Conservation (phyloP, 106 monocot species). For the Acanthochlamys bracteata region DNA sequence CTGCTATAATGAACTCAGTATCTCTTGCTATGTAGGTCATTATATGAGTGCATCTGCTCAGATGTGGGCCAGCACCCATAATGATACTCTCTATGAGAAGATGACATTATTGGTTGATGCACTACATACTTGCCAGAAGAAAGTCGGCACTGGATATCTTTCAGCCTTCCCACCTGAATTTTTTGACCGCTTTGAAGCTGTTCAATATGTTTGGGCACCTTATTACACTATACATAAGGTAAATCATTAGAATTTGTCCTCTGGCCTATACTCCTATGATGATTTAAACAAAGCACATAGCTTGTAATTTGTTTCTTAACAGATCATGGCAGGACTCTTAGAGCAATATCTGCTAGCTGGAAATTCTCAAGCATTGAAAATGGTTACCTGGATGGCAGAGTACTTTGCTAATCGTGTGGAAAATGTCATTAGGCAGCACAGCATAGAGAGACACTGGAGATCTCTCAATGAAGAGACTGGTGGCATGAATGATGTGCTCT, state of each 20-base stretch:
- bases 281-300: too few relatives aligned
- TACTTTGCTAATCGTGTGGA: constrained; percentile 87
- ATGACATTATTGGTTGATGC: constrained; percentile 67
- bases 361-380: constrained; percentile 52
- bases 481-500: constrained; percentile 99
- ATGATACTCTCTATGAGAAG: constrained; percentile 47
- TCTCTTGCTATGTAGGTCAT: constrained; percentile 65
- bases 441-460: constrained; percentile 84
- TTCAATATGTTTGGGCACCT: constrained; percentile 78
- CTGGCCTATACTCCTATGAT: too few relatives aligned
- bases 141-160: constrained; percentile 83
- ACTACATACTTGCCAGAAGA: constrained; percentile 72
- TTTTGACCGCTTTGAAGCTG: constrained; percentile 80
- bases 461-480: constrained; percentile 97
- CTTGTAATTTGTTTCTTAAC: not conserved
- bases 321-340: constrained; percentile 92
- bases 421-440: constrained; percentile 81
- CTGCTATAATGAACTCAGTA: too few relatives aligned
- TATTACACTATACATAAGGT: constrained; percentile 99
- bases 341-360: constrained; percentile 69
- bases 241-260: not conserved
- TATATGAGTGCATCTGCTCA: constrained; percentile 86
- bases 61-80: constrained; percentile 93
- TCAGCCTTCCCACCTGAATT: constrained; percentile 84
- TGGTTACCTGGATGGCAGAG: constrained; percentile 86